A percentile compares a stretch with the other conserved stretches of the same genome.
These are phyloP conservation scores for Austroboletus niveus DNA, from an alignment of 1,284 basidiomycete species.

Conservation along the genomic window DNA sequence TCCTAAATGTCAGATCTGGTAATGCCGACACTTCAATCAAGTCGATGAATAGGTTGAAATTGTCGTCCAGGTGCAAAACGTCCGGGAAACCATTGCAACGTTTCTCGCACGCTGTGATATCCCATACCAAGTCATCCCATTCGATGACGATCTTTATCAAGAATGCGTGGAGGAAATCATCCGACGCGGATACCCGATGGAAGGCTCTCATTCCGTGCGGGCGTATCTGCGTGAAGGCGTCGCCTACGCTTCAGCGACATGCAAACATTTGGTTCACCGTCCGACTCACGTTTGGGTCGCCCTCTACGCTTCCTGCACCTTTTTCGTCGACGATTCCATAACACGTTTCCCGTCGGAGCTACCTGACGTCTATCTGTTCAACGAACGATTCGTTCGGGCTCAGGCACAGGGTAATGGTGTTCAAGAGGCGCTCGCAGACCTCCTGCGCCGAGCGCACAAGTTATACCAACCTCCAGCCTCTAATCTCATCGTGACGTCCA, in stretches of 20 bases:
- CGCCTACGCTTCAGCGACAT: slow-evolving; percentile 6
- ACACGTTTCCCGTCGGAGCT: slow-evolving; percentile 7
- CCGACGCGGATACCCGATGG: slow-evolving; percentile 2
- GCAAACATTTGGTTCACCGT: slow-evolving; percentile 21
- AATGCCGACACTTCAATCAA: no score
- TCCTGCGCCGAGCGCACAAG: slow-evolving; percentile 13
- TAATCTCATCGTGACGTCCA: slow-evolving; percentile 27
- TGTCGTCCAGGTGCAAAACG: background rate
- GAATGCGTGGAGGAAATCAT: slow-evolving; percentile 2
- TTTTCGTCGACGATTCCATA: slow-evolving; percentile 28
- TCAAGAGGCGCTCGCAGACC: slow-evolving; percentile 21
- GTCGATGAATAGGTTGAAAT: no score
- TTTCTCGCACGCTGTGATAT: slow-evolving; percentile 4
- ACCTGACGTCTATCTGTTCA: slow-evolving; percentile 20
- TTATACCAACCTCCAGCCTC: slow-evolving; percentile 14
- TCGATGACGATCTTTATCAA: slow-evolving; percentile 1
- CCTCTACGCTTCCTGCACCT: slow-evolving; percentile 22
- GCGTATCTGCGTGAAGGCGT: slow-evolving; percentile 19
- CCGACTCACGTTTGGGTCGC: slow-evolving; percentile 20
- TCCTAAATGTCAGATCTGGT: no score
- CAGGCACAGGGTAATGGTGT: slow-evolving; percentile 17
- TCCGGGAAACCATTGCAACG: background rate
- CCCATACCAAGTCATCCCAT: background rate
- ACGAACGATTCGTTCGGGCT: slow-evolving; percentile 17
- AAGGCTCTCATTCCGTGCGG: slow-evolving; percentile 1